Evolutionary conservation across 495 filamentous ascomycete genomes (phyloP).

Genomic region (Xylaria cubensis): DNA sequence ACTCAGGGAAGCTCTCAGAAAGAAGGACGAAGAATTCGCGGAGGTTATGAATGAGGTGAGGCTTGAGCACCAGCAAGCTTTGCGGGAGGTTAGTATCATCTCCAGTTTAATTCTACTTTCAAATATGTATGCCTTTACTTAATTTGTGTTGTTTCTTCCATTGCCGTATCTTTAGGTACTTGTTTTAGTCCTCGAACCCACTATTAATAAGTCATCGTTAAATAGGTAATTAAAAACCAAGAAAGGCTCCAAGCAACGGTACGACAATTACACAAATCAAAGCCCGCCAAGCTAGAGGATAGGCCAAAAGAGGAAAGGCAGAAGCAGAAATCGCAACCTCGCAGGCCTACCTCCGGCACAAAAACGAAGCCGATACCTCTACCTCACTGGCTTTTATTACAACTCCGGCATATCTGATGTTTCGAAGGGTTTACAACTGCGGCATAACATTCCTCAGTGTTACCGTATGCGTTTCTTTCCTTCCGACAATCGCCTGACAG

Average conservation of each 20-base stretch:
- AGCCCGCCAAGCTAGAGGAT: not conserved
- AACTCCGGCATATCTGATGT: no score
- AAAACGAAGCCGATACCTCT: no score
- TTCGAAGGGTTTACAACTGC: no score
- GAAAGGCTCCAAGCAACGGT: not conserved
- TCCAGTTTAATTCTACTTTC: no score
- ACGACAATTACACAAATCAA: not conserved
- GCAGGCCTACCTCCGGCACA: no score
- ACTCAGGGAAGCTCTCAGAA: constrained; percentile 1
- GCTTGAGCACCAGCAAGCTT: not conserved
- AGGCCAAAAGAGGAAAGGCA: not conserved
- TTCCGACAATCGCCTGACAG: no score
- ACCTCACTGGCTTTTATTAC: no score
- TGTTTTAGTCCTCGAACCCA: not conserved
- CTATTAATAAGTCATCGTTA: not conserved
- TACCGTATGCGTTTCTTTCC: no score
- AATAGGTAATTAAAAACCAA: not conserved
- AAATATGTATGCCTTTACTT: not conserved
- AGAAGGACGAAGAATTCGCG: constrained; percentile 11
- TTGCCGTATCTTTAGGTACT: not conserved
- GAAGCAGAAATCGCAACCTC: not conserved
- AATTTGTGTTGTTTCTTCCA: not conserved
- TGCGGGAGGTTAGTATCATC: constrained; percentile 7
- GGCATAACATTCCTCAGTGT: no score
- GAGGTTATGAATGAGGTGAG: constrained; percentile 11